phyloP scores from a whole-genome alignment of 495 filamentous ascomycete genomes.

The Aspergillus conjunctus region DNA sequence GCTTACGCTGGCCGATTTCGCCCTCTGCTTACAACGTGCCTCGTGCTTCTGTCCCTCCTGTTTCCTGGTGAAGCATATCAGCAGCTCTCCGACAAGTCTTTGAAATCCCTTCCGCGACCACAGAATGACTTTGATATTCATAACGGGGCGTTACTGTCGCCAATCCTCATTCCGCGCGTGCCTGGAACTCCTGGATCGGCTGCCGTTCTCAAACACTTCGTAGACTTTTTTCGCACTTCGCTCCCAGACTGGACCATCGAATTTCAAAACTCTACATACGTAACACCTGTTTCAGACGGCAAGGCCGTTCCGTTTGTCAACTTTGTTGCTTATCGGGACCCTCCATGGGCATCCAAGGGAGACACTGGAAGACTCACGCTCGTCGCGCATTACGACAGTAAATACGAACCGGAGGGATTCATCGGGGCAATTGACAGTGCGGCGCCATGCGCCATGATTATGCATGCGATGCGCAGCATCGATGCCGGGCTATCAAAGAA shows the following conservation, averaged over 20 bases:
- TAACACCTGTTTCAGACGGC: conserved; percentile 70
- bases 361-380: conserved; percentile 80
- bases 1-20: conserved; percentile 32
- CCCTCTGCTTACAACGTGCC: conserved; percentile 33
- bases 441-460: conserved; percentile 86
- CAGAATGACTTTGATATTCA: conserved; percentile 80
- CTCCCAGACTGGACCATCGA: conserved; percentile 79
- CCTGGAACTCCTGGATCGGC: conserved; percentile 79
- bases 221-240: conserved; percentile 69
- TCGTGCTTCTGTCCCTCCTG: conserved; percentile 34
- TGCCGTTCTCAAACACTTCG: conserved; percentile 77
- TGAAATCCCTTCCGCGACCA: conserved; percentile 67
- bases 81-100: conserved; percentile 68
- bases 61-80: conserved; percentile 60
- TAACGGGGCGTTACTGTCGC: conserved; percentile 73
- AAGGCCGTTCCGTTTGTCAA: conserved; percentile 81
- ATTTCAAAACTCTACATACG: conserved; percentile 84
- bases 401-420: conserved; percentile 80
- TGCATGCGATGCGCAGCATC: conserved; percentile 80
- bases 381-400: conserved; percentile 93
- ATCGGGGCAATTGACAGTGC: conserved; percentile 94
- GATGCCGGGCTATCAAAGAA: conserved; percentile 77
- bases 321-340: conserved; percentile 84
- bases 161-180: conserved; percentile 88
- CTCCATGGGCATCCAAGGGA: conserved; percentile 72